Evolutionary conservation across 805 yeast genomes (phyloP), one percentile per base, ranked within the genome.

Genomic region (Candida lessepsii): DNA sequence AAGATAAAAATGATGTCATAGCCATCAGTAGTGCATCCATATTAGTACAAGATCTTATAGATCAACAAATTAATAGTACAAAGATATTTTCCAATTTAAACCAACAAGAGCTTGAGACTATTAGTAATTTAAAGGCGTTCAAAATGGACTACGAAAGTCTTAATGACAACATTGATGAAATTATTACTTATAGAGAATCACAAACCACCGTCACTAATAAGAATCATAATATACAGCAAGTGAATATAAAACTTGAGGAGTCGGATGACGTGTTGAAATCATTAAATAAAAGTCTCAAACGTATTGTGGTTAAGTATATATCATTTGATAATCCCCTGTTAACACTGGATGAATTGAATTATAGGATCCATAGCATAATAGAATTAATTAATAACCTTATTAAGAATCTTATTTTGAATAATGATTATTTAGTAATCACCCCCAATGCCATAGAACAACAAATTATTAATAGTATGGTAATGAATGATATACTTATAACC

Each of bases 1-100:
- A 60, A 3, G 58, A 51, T 26, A 60, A 58, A 41, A 56, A 53
- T 36, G 67, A 61, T 26, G 57, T 56, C 13, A 53, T 61, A 15
- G 55, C 54, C 5, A 50, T 53, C 11, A 61, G 63, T 11, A 42
- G 54, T 9, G 57, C 67, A 2, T 35, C 39, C 2, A 16, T 35
- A 2, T 6, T 29, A 5, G 18, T 34, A 5, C 32, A 30, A 17
- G 28, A 37, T 4, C 15, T 39, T 10, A 20, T 35, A 3, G 30
- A 40, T 19, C 30, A 42, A 29, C 35, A 39, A 8, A 18, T 42
- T 7, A 19, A 24, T 20, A 28, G 28, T 9, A 33, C 27, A n/a
- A 33, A 26, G 15, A 19, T 33, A 8, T 28, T 32, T 17, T 6
- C 17, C 11, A 34, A n/a, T 8, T 17, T 32, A 8, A 34, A 38